These are phyloP conservation scores for Leishmania martiniquensis DNA, from an alignment of 208 protist genomes.

Conservation along the genomic window DNA sequence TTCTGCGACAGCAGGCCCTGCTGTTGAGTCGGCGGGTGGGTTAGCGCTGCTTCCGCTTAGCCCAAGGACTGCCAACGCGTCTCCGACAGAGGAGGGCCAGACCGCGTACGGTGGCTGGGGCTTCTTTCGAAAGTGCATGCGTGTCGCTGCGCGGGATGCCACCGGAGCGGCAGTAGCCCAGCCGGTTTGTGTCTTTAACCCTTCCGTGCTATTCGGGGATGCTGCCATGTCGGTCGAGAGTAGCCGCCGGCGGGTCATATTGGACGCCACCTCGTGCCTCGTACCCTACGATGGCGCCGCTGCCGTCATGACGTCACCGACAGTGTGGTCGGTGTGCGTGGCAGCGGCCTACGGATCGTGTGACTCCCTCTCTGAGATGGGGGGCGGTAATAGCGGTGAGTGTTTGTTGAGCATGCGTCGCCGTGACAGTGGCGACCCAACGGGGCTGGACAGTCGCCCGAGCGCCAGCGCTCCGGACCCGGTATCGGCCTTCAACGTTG, in stretches of 20 bases:
- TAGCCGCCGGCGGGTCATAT: slow-evolving; percentile 18
- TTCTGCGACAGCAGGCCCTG: neutral
- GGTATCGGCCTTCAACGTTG: neutral
- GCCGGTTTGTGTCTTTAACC: slow-evolving; percentile 20
- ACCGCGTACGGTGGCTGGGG: slow-evolving; percentile 15
- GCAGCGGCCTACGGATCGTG: slow-evolving; percentile 20
- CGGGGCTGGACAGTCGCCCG: neutral
- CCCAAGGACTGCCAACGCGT: neutral
- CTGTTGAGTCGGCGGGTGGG: neutral
- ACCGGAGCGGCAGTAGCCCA: neutral
- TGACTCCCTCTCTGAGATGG: neutral
- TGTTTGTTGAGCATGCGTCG: neutral
- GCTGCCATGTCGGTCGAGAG: slow-evolving; percentile 7
- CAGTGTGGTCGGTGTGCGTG: slow-evolving; percentile 32
- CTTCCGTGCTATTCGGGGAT: slow-evolving; percentile 18
- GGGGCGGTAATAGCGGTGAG: neutral
- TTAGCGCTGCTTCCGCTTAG: neutral
- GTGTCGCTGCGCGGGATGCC: neutral
- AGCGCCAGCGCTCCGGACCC: neutral
- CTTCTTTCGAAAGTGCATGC: slow-evolving; percentile 14
- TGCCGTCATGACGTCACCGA: neutral
- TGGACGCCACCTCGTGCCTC: slow-evolving; percentile 20
- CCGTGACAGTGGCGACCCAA: neutral
- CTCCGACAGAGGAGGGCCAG: neutral
- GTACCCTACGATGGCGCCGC: slow-evolving; percentile 25